phyloP scores from a whole-genome alignment of 306 rosid genomes.

The Canavalia ensiformis region DNA sequence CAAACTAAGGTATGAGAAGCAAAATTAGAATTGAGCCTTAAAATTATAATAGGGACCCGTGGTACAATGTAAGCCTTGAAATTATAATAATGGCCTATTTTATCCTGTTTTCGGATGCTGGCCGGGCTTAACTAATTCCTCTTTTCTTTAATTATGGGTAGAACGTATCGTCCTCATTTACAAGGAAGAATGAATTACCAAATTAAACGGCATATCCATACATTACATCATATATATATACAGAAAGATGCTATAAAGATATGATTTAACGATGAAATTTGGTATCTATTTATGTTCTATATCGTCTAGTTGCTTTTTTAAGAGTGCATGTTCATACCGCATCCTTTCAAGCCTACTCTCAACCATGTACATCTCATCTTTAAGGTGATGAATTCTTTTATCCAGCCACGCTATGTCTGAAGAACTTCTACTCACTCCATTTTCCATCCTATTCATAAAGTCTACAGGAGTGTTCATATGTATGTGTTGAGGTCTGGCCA shows the following conservation, averaged over 20 bases:
- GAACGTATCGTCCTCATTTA: constrained; percentile 29
- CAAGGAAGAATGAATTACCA: constrained; percentile 26
- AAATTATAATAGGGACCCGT: no score
- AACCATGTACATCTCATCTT: constrained; percentile 92
- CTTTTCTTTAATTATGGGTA: not conserved
- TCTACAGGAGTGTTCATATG: constrained; percentile 71
- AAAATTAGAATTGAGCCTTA: no score
- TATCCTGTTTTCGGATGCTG: not conserved
- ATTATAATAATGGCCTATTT: not conserved
- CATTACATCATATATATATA: constrained; percentile 34
- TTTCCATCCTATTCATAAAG: constrained; percentile 52
- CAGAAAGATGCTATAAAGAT: constrained; percentile 12
- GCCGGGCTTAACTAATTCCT: not conserved
- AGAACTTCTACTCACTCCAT: constrained; percentile 59
- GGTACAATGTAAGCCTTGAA: not conserved
- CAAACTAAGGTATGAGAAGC: no score
- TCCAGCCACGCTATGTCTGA: constrained; percentile 82
- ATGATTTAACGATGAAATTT: not conserved
- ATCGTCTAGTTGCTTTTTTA: constrained; percentile 76
- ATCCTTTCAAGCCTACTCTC: constrained; percentile 89
- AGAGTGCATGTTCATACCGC: constrained; percentile 72
- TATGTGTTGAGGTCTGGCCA: constrained; percentile 87
- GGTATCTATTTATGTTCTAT: constrained; percentile 54
- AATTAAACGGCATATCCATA: constrained; percentile 23
- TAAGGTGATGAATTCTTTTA: constrained; percentile 83